Evolutionary conservation across 116 monocot genomes (phyloP), one percentile per base, ranked within the genome.

Genomic region (Papilionanthe hybrid): DNA sequence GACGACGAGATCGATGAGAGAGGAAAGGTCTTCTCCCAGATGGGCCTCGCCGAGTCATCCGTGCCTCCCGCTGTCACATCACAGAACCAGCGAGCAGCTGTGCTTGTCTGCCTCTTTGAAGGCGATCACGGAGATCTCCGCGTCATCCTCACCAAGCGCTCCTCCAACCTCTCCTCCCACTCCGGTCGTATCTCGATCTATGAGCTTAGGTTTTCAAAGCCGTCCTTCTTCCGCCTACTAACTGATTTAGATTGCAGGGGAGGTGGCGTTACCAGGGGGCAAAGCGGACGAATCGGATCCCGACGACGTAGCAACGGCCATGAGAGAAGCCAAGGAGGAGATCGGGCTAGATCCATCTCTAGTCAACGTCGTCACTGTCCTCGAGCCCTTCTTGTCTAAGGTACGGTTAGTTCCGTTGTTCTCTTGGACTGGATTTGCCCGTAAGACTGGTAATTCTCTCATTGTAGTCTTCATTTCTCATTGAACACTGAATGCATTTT

Each of bases 221-320:
- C 30, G 32, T 17, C 30, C 13, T 15, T 53, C 53, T 53, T 53
- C 15, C 53, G 15, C 53, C 15, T 53, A 60, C 9, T 20, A 60
- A 60, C 22, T 6, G 60, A 4, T 69, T 5, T 4, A 9, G 20
- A 37, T 28, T 47, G 20, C 81, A 98, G 98, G 98, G 13, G 94
- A 98, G 82, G 98, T 98, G 82, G 82, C 94, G 45, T 72, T 98
- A 83, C 98, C 98, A 5, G 98, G 98, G 9, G 98, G 98, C 77
- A 98, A 98, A 81, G 86, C 93, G 9, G 98, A 98, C 74, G 93
- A 94, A 72, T 88, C 87, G 8, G 98, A 98, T 25, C 88, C 78
- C 2, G 93, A 94, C 42, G 94, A 92, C 47, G 65, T 27, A 28
- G 87, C 81, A 77, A 98, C 98, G 76, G 98, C 98, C n/a, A 71